These are phyloP conservation scores for Ambrosiella cleistominuta DNA, from an alignment of 2,329 filamentous ascomycete genomes.

Conservation along the genomic window DNA sequence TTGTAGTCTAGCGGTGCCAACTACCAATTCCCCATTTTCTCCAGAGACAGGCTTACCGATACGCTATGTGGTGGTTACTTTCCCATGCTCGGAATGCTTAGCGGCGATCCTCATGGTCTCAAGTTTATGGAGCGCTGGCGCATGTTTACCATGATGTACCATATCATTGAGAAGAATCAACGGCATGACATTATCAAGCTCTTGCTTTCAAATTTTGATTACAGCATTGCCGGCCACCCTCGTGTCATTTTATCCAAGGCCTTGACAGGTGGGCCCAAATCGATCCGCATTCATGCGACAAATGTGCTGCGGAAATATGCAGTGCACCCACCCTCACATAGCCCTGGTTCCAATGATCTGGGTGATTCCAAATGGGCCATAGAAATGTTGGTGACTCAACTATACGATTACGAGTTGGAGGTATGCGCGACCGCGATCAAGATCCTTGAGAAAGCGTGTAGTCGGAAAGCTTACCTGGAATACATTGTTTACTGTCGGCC, in stretches of 20 bases:
- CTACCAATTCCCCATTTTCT: slow-evolving; percentile 77
- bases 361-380: slow-evolving; percentile 86
- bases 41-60: slow-evolving; percentile 63
- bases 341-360: slow-evolving; percentile 3
- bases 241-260: slow-evolving; percentile 87
- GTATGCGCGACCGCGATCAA: slow-evolving; percentile 94
- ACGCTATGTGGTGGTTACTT: slow-evolving; percentile 90
- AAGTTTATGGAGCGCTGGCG: slow-evolving; percentile 89
- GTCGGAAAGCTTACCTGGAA: slow-evolving; percentile 75
- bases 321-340: slow-evolving; percentile 26
- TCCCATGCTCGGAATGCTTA: slow-evolving; percentile 74
- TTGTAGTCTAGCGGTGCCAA: slow-evolving; percentile 50
- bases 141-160: slow-evolving; percentile 99
- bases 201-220: slow-evolving; percentile 81
- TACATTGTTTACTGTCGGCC: slow-evolving; percentile 94
- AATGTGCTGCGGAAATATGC: slow-evolving; percentile 78
- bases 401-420: slow-evolving; percentile 93
- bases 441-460: slow-evolving; percentile 93
- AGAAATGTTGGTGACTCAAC: slow-evolving; percentile 84
- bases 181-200: slow-evolving; percentile 82
- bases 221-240: slow-evolving; percentile 72
- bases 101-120: slow-evolving; percentile 63
- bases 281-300: slow-evolving; percentile 80
- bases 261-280: slow-evolving; percentile 76
- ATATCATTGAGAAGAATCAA: slow-evolving; percentile 82